Conservation (phyloP, 2,329 filamentous ascomycete species). For the Microsporum audouinii region DNA sequence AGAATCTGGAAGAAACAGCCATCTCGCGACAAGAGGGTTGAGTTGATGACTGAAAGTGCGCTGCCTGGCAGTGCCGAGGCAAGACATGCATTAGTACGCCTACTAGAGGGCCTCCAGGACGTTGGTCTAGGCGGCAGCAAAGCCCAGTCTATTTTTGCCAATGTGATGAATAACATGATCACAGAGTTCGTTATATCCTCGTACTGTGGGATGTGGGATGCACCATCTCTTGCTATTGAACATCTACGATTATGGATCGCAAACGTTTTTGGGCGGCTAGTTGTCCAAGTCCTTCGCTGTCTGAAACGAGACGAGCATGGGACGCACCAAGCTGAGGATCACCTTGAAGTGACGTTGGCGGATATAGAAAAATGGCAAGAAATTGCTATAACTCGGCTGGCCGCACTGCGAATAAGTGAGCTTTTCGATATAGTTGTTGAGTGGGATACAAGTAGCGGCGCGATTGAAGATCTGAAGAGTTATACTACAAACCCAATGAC, state of each 20-base stretch:
- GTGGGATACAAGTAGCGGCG: constrained; percentile 48
- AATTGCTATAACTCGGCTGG: constrained; percentile 45
- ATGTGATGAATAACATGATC: constrained; percentile 47
- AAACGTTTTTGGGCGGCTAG: constrained; percentile 42
- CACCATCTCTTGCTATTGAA: constrained; percentile 37
- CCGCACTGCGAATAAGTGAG: constrained; percentile 44
- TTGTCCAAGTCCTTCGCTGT: constrained; percentile 38
- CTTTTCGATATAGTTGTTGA: constrained; percentile 53
- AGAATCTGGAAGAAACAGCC: constrained; percentile 26
- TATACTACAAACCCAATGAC: constrained; percentile 43
- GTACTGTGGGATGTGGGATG: constrained; percentile 48
- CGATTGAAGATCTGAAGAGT: constrained; percentile 50
- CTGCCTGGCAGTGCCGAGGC: constrained; percentile 21
- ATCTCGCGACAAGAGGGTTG: constrained; percentile 19
- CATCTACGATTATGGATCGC: constrained; percentile 46
- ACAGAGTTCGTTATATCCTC: constrained; percentile 45
- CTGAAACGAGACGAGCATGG: constrained; percentile 23
- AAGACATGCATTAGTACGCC: constrained; percentile 25
- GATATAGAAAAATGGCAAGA: constrained; percentile 45
- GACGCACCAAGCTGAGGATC: constrained; percentile 16
- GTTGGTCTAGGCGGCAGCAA: constrained; percentile 46
- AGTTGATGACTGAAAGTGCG: constrained; percentile 27
- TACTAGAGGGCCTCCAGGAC: constrained; percentile 38
- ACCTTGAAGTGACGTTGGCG: constrained; percentile 26
- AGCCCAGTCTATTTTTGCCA: constrained; percentile 47